Evolutionary conservation across 306 rosid genomes (phyloP).

Genomic region (Prunus kanzakura): DNA sequence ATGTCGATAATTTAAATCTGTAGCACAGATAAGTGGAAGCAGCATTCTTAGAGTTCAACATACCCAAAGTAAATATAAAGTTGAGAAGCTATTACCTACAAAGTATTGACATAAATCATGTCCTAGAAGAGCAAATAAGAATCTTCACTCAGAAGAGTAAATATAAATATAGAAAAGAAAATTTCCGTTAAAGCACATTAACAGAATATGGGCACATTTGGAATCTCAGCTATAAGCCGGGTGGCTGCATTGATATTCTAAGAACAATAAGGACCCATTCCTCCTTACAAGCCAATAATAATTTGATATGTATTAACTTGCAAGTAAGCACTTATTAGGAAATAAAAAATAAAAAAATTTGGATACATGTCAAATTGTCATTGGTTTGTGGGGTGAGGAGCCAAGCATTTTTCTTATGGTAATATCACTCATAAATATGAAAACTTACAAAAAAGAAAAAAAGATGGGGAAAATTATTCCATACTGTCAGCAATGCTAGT

Average conservation of each 20-base stretch:
- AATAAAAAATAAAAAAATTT: background rate
- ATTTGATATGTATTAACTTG: background rate
- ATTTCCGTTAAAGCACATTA: background rate
- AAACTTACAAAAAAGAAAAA: background rate
- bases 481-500: slow-evolving; percentile 84
- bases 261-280: no score
- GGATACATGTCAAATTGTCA: background rate
- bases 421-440: background rate
- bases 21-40: slow-evolving; percentile 21
- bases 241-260: background rate
- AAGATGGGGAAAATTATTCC: slow-evolving; percentile 24
- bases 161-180: no score
- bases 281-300: background rate
- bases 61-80: background rate
- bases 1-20: slow-evolving; percentile 94
- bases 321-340: background rate
- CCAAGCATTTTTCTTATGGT: background rate
- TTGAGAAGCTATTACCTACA: background rate
- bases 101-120: background rate
- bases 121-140: background rate
- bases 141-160: background rate
- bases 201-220: background rate
- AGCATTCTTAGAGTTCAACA: slow-evolving; percentile 13
- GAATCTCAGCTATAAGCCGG: background rate
- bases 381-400: background rate